Evolutionary conservation across 495 filamentous ascomycete genomes (phyloP), one percentile per base, ranked within the genome.

Genomic region (Xanthoparmelia taractica): DNA sequence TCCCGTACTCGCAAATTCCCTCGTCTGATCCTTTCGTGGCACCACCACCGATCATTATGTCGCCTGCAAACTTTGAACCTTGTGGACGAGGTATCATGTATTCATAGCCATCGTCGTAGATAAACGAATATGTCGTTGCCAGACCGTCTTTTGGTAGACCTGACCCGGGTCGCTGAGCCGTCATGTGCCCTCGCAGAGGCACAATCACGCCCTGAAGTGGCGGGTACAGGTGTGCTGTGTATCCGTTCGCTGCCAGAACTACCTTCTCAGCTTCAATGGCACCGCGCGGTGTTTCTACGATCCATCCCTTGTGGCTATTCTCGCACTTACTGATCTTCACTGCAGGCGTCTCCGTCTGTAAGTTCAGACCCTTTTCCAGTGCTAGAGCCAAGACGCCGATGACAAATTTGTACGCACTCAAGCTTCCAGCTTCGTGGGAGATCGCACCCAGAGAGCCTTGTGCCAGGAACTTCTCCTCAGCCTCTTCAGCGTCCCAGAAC

Each of bases 41-140:
- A 6, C 87, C 87, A 17, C 89, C 87, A 12, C 89, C 82, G 34
- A 90, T 89, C 41, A 89, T 73, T n/a, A 90, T 81, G 60, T 91
- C 85, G 7, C 83, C 81, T 17, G 71, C 77, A 20, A 75, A 75
- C 25, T 56, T 60, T 8, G 72, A 70, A 2, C 75, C 78, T 36
- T 69, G 65, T 1, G 84, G 84, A 0, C 84, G 74, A 31, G 82
- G 76, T 4, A 89, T 82, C 79, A 91, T 84, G 63, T 91, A 92
- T 59, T 85, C 78, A 70, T 85, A 81, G 11, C 87, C 80, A 52
- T 76, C 66, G 50, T 76, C 69, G 67, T 86, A 85, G 36, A 86
- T 78, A 60, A 87, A 87, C 25, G 81, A 85, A 52, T 85, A 87
- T 17, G 85, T 86, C 10, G 73, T 76, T 40, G 70, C 67, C 43